These are phyloP conservation scores for Pholiota adiposa DNA, from an alignment of 1,284 basidiomycete species.

Conservation along the genomic window DNA sequence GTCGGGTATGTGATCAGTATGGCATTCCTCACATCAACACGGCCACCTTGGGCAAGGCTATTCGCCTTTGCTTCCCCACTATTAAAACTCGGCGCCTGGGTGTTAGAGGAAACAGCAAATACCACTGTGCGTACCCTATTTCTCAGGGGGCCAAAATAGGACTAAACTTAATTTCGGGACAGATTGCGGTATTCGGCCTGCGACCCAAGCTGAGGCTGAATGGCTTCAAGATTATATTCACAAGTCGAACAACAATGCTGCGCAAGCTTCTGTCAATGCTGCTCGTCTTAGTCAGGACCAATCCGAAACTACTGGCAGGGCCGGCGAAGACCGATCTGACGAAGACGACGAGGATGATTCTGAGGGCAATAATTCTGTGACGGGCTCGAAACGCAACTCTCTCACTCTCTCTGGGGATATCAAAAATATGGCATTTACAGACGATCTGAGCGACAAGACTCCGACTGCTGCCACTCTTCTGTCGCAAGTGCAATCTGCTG, in stretches of 20 bases:
- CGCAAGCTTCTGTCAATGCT: constrained; percentile 71
- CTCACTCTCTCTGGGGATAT: constrained; percentile 65
- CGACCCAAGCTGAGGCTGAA: constrained; percentile 86
- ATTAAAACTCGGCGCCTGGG: constrained; percentile 93
- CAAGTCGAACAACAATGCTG: constrained; percentile 83
- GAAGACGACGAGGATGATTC: constrained; percentile 86
- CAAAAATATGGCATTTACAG: constrained; percentile 59
- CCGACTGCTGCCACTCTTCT: constrained; percentile 78
- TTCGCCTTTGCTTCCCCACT: constrained; percentile 88
- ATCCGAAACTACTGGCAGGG: constrained; percentile 52
- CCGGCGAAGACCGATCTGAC: constrained; percentile 71
- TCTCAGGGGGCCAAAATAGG: constrained; percentile 34
- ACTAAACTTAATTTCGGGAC: constrained; percentile 37
- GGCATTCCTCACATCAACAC: constrained; percentile 93
- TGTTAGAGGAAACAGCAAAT: constrained; percentile 91
- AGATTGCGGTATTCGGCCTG: constrained; percentile 91
- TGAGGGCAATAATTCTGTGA: constrained; percentile 66
- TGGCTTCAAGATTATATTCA: constrained; percentile 90
- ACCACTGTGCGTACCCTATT: constrained; percentile 72
- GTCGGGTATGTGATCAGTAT: constrained; percentile 87
- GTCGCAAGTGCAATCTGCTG: constrained; percentile 72
- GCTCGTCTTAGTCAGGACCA: constrained; percentile 69
- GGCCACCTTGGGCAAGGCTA: constrained; percentile 92
- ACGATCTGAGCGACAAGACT: constrained; percentile 79
- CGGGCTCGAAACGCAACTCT: constrained; percentile 74